phyloP scores from a whole-genome alignment of 1,139 yeast species.

The Taphrina populina region DNA sequence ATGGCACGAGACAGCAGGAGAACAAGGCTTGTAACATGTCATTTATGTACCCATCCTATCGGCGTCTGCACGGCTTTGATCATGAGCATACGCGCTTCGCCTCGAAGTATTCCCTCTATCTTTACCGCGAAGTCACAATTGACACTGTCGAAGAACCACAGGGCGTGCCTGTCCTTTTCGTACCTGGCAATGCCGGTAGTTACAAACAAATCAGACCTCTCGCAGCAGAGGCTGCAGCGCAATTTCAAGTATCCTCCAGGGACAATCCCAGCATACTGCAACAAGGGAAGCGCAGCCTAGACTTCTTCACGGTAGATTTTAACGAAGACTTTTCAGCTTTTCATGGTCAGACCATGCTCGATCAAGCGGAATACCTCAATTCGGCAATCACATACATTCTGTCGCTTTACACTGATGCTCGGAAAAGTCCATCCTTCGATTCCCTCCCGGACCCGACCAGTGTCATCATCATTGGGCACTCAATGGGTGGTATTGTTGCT shows the following conservation, averaged over 20 bases:
- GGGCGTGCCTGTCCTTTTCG: slow-evolving; percentile 86
- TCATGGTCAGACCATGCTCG: slow-evolving; percentile 88
- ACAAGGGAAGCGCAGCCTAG: slow-evolving; percentile 37
- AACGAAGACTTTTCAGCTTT: slow-evolving; percentile 96
- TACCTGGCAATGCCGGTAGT: slow-evolving; percentile 98
- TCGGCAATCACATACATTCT: slow-evolving; percentile 80
- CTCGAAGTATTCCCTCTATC: slow-evolving; percentile 71
- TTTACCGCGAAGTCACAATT: slow-evolving; percentile 63
- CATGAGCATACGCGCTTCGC: slow-evolving; percentile 69
- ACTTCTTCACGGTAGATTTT: slow-evolving; percentile 67
- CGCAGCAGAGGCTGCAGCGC: slow-evolving; percentile 61
- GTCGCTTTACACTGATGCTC: slow-evolving; percentile 55
- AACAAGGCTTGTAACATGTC: slow-evolving; percentile 41
- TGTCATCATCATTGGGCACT: slow-evolving; percentile 82
- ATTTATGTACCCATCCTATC: slow-evolving; percentile 60
- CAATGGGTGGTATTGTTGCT: slow-evolving; percentile 96
- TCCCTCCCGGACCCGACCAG: slow-evolving; percentile 56
- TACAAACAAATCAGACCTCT: slow-evolving; percentile 84
- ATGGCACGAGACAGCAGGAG: slow-evolving; percentile 39
- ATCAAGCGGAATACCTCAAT: slow-evolving; percentile 89
- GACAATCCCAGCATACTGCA: slow-evolving; percentile 21
- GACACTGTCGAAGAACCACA: slow-evolving; percentile 48
- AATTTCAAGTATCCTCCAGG: slow-evolving; percentile 36
- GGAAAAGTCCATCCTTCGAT: slow-evolving; percentile 35
- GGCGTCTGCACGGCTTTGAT: slow-evolving; percentile 70